Conservation (phyloP, 164 flowering plant species). For the Protea cynaroides region DNA sequence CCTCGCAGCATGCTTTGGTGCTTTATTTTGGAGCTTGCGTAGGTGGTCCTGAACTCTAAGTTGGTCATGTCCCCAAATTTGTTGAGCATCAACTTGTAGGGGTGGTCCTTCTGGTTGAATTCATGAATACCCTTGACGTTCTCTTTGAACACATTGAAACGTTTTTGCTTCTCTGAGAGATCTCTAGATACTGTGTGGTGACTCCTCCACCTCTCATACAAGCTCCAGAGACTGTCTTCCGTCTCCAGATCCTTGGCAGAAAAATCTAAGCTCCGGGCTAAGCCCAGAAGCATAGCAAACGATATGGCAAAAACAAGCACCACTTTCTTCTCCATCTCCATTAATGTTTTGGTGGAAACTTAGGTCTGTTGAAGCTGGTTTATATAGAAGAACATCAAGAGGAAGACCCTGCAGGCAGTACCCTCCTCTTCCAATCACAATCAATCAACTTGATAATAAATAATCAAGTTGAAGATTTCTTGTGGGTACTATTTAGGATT, state of each 20-base stretch:
- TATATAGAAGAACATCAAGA: conserved; percentile 19
- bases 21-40: conserved; percentile 45
- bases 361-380: background rate
- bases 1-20: conserved; percentile 57
- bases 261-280: conserved; percentile 35
- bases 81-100: conserved; percentile 58
- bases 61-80: background rate
- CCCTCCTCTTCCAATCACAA: no score
- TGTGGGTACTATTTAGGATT: conserved; percentile 17
- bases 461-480: conserved; percentile 27
- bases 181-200: conserved; percentile 22
- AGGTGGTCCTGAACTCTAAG: conserved; percentile 2
- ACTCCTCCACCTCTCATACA: conserved; percentile 55
- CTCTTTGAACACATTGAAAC: conserved; percentile 7
- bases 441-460: conserved; percentile 10
- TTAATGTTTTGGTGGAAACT: background rate
- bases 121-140: conserved; percentile 23
- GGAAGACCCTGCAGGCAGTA: background rate
- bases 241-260: conserved; percentile 41
- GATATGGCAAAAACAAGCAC: conserved; percentile 21
- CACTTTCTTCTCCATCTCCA: conserved; percentile 24
- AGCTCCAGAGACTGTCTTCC: conserved; percentile 16
- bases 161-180: conserved; percentile 45
- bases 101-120: conserved; percentile 57
- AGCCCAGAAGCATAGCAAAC: conserved; percentile 23